Base-by-base conservation (phyloP, 2,329 filamentous ascomycete genomes). In the Microsporum canis region DNA sequence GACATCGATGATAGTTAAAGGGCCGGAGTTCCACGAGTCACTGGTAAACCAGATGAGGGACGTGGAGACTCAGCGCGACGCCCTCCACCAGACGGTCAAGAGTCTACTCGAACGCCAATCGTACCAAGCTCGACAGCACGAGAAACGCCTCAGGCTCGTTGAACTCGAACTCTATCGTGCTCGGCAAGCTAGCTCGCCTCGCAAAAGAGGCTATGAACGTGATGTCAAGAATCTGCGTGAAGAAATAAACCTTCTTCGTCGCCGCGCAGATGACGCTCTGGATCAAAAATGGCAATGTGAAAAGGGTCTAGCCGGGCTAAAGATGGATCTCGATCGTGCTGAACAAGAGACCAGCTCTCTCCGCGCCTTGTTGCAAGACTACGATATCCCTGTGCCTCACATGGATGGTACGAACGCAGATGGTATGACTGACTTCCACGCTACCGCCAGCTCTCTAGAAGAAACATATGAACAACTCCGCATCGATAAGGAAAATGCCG, bases 211-310 rank as follows among this genome's bases (percentile, higher is more conserved):
- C 7, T 97, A 95, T 71, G 87, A 95, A 71, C 85, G 82, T 66
- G 92, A 97, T 69, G 88, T 97, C 5, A 80, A 82, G 1, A 86
- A 82, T 64, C 79, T 97, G 49, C 86, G 91, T 63, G 85, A 87
- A 29, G 94, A 99, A 71, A 88, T 99, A 64, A 89, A 88, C 58
- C 82, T 87, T 14, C 80, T 99, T 61, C 86, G 94, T 49, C 87
- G 87, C 64, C 85, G 94, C 60, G 92, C 92, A 34, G 92, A 99
- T 68, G 92, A 97, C 65, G 92, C 92, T 14, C 82, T 97, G 12
- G 90, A 96, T 70, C 89, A 95, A 69, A 97, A 97, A 75, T 97
- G 89, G 87, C 88, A 95, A 71, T 92, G 91, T 64, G 92, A 96
- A 75, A 95, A 95, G 75, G 90, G 90, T 17, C 78, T 97, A 1